Base-by-base conservation (phyloP, 2,329 filamentous ascomycete genomes). In the Trichophyton verrucosum region DNA sequence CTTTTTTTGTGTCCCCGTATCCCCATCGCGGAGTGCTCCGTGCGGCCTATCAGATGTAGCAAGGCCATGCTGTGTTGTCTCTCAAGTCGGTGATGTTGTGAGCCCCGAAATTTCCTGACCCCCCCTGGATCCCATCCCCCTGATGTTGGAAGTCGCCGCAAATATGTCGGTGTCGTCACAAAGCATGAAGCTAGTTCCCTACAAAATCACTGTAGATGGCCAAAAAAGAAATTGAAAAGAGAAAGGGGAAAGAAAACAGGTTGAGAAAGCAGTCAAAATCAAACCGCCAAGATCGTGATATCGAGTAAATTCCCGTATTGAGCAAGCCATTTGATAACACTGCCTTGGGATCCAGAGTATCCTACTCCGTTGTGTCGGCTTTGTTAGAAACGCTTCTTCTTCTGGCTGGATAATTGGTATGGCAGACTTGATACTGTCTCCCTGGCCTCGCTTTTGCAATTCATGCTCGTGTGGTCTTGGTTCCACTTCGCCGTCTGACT, bases 401-500 rank as follows among this genome's bases (percentile, higher is more conserved):
- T 55, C 17, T 13, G 8, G 13, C n/a, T 55, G 11, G 4, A 55
- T 36, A 30, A 15, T 15, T 30, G 27, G 27, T 30, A 38, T 38
- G 11, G 33, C 33, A 38, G 33, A 33, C 30, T 33, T 4, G 2
- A 7, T 7, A 7, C 30, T 11, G 9, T 38, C 33, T 30, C 33
- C 33, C 33, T 38, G 33, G 6, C 4, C 5, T 27, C 15, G 24
- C 17, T 55, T 51, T 55, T 55, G 6, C 30, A 55, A 55, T 33
- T 36, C 24, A 30, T 55, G 51, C 51, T 55, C 51, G 51, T 55
- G 51, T 55, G 51, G 51, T 15, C 51, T 44, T 36, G 51, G 51
- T 55, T 55, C 51, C 30, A 55, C 51, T 17, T 55, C 27, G n/a
- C 30, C 3, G 22, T 53, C 49, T 30, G 9, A 11, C 5, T 20